Percentiles rank a stretch among this genome's conserved stretches.
Conservation (phyloP, 345 rosid genomes). For the Chamaenerion angustifolium region DNA sequence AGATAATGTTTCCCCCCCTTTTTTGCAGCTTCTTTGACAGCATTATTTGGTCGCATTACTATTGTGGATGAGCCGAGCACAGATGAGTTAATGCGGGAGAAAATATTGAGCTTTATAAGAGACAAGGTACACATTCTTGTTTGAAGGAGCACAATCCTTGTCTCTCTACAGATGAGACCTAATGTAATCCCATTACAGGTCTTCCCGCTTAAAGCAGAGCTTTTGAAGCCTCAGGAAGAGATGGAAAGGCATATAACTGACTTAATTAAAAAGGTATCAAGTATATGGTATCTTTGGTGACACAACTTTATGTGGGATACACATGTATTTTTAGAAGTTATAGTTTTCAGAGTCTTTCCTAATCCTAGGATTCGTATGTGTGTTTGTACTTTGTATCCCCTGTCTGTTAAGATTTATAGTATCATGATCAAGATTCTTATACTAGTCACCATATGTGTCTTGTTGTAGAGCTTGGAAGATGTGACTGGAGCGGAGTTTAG, state of each 20-base stretch:
- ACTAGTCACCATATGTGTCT: slow-evolving; percentile 1
- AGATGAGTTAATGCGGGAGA: slow-evolving; percentile 71
- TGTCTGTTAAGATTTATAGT: background rate
- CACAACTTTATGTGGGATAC: too few species aligned
- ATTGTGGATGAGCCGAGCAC: slow-evolving; percentile 59
- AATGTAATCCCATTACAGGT: slow-evolving; percentile 29
- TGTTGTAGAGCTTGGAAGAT: slow-evolving; percentile 74
- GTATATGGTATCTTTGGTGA: too few species aligned
- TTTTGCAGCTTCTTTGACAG: slow-evolving; percentile 64
- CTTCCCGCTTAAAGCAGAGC: slow-evolving; percentile 77
- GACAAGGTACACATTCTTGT: slow-evolving; percentile 49
- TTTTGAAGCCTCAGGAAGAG: slow-evolving; percentile 87
- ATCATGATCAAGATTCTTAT: too few species aligned
- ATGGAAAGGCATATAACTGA: slow-evolving; percentile 94
- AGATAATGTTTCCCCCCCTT: background rate
- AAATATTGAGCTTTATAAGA: slow-evolving; percentile 64
- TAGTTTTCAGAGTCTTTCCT: too few species aligned
- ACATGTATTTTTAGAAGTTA: too few species aligned
- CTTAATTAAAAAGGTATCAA: slow-evolving; percentile 57
- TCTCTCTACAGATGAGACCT: background rate
- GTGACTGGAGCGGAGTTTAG: slow-evolving; percentile 94
- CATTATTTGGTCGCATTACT: slow-evolving; percentile 72
- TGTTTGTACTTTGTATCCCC: too few species aligned
- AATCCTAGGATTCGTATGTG: too few species aligned
- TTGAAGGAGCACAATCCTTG: background rate